Conservation (phyloP, 2,329 filamentous ascomycete genomes). For the Leptographium flavum region DNA sequence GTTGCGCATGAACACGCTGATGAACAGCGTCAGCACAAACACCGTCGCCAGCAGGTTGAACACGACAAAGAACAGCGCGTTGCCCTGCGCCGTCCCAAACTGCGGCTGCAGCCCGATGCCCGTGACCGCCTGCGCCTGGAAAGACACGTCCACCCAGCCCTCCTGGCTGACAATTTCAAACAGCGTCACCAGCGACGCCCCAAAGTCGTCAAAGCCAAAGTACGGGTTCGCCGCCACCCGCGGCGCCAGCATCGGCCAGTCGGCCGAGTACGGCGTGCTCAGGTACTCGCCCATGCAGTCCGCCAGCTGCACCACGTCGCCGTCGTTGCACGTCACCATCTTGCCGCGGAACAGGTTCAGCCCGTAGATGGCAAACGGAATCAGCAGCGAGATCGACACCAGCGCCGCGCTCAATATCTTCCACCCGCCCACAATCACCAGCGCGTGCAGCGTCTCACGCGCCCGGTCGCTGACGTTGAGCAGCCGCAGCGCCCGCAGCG, state of each 20-base stretch:
- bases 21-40: conserved; percentile 92
- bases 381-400: conserved; percentile 83
- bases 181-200: conserved; percentile 83
- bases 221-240: conserved; percentile 68
- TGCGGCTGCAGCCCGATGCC: conserved; percentile 61
- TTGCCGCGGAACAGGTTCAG: conserved; percentile 83
- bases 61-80: conserved; percentile 85
- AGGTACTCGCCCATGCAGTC: conserved; percentile 78
- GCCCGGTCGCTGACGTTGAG: conserved; percentile 95
- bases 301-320: conserved; percentile 40
- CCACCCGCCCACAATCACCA: conserved; percentile 87
- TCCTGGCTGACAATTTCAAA: conserved; percentile 99
- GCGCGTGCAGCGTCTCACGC: conserved; percentile 88
- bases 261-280: conserved; percentile 54
- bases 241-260: conserved; percentile 74
- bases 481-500: conserved; percentile 74
- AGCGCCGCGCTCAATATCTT: conserved; percentile 88
- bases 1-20: conserved; percentile 99
- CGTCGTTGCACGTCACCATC: conserved; percentile 70
- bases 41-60: conserved; percentile 96
- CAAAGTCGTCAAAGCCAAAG: conserved; percentile 91
- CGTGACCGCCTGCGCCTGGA: conserved; percentile 67
- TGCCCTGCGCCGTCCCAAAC: conserved; percentile 57
- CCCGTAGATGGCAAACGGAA: conserved; percentile 94
- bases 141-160: conserved; percentile 92